phyloP scores from a whole-genome alignment of 257 asterid species.

The Linderniella brevidens region DNA sequence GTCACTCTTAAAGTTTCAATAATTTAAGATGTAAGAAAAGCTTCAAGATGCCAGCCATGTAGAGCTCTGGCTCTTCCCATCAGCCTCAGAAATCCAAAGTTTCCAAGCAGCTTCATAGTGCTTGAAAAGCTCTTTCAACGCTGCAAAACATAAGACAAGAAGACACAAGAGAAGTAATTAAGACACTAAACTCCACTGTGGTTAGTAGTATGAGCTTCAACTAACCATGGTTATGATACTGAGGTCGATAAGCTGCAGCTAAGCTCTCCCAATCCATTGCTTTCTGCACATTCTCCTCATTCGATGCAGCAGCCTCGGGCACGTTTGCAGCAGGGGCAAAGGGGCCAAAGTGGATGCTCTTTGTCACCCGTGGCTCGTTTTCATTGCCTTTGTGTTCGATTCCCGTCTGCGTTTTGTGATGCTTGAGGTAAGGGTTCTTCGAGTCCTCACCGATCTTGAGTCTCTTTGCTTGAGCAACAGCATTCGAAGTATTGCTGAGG shows the following conservation, averaged over 20 bases:
- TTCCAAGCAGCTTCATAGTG: constrained; percentile 91
- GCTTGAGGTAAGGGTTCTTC: too few relatives aligned
- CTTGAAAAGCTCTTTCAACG: constrained; percentile 73
- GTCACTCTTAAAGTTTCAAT: too few relatives aligned
- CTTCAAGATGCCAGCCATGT: too few relatives aligned
- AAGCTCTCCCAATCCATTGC: constrained; percentile 17
- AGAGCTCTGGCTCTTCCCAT: constrained; percentile 28
- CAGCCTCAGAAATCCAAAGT: constrained; percentile 84
- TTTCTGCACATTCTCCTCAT: constrained; percentile 23
- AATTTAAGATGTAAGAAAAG: too few relatives aligned
- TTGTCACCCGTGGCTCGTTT: constrained; percentile 2
- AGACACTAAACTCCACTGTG: not conserved
- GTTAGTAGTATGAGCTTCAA: not conserved
- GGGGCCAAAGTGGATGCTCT: constrained; percentile 75
- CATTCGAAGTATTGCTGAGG: too few relatives aligned
- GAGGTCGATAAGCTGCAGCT: constrained; percentile 62
- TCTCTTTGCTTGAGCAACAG: too few relatives aligned
- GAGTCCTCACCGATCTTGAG: too few relatives aligned
- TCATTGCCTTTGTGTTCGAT: too few relatives aligned
- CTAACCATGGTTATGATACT: constrained; percentile 90
- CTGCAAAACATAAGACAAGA: constrained; percentile 23
- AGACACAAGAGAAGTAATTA: constrained; percentile 7
- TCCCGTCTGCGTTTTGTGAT: too few relatives aligned
- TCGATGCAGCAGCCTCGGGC: constrained; percentile 31
- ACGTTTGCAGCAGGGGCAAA: constrained; percentile 68